phyloP scores from a whole-genome alignment of 345 rosid species.

The Eutrema japonicum region DNA sequence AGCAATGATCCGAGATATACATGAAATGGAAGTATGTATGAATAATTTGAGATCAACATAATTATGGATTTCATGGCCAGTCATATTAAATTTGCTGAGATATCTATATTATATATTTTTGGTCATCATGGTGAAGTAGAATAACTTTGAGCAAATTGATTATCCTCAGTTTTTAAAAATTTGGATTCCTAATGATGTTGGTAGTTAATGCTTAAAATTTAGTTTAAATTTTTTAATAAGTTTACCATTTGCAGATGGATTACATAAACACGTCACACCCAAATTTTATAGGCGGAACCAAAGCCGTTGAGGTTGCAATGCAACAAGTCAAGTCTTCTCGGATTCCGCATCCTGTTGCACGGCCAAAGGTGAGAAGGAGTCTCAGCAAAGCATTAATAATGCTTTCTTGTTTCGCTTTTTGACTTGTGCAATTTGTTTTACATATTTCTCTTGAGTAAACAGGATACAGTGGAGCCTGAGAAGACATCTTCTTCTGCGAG shows the following conservation, averaged over 20 bases:
- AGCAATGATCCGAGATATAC: constrained; percentile 86
- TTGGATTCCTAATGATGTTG: constrained; percentile 7
- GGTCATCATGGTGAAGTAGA: constrained; percentile 1
- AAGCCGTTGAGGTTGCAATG: constrained; percentile 78
- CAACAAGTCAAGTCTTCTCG: constrained; percentile 76
- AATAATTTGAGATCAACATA: constrained; percentile 13
- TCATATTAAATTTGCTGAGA: not conserved
- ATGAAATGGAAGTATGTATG: constrained; percentile 85
- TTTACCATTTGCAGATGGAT: constrained; percentile 72
- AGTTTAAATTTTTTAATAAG: not conserved
- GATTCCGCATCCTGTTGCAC: constrained; percentile 52
- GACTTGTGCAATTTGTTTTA: not conserved
- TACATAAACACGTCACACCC: constrained; percentile 95
- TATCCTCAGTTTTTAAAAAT: not conserved
- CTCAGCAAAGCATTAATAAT: constrained; percentile 13
- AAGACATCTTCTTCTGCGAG: constrained; percentile 54
- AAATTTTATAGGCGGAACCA: constrained; percentile 89
- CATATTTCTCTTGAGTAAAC: constrained; percentile 15
- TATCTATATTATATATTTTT: not conserved
- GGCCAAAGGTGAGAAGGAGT: constrained; percentile 56
- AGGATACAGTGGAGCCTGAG: constrained; percentile 80
- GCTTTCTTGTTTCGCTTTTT: constrained; percentile 7
- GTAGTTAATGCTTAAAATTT: constrained; percentile 5
- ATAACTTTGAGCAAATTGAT: constrained; percentile 4
- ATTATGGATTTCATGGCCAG: not conserved